Evolutionary conservation across 208 protist species (phyloP).

Genomic region (Wallacemonas collosoma): DNA sequence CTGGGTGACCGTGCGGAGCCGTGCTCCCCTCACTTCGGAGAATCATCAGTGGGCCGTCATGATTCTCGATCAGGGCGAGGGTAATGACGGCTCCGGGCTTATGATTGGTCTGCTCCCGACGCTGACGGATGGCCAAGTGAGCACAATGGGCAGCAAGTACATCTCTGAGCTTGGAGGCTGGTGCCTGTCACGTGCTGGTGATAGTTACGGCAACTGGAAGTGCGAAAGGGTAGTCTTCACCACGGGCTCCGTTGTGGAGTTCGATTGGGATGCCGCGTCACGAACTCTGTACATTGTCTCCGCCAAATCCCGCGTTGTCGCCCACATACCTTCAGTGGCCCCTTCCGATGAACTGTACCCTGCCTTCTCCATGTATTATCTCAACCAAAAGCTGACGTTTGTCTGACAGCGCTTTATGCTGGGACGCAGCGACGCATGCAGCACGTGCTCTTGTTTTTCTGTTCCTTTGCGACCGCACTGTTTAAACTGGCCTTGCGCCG

Average conservation of each 20-base stretch:
- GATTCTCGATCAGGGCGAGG: constrained; percentile 89
- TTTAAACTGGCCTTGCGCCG: not conserved
- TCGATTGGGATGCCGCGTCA: constrained; percentile 80
- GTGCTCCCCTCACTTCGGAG: constrained; percentile 53
- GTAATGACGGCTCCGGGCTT: constrained; percentile 83
- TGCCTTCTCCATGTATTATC: constrained; percentile 91
- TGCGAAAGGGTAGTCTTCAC: constrained; percentile 86
- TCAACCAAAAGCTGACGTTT: constrained; percentile 91
- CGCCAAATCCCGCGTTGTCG: constrained; percentile 70
- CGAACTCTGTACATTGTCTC: constrained; percentile 85
- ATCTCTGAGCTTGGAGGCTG: constrained; percentile 91
- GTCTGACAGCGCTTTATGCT: constrained; percentile 43
- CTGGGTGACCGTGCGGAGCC: constrained; percentile 89
- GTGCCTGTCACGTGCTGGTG: constrained; percentile 86
- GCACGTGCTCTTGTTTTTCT: constrained; percentile 6
- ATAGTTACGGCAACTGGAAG: constrained; percentile 90
- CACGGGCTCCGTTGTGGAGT: constrained; percentile 90
- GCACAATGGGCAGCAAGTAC: constrained; percentile 83
- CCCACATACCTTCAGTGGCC: constrained; percentile 73
- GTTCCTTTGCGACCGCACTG: not conserved
- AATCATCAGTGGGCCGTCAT: constrained; percentile 90
- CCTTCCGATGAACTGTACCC: constrained; percentile 79
- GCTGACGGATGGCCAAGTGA: constrained; percentile 43
- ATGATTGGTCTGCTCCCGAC: constrained; percentile 90
- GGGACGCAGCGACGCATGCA: no score